These are phyloP conservation scores for Phylloporus sp. DNA, from an alignment of 768 basidiomycete species.

Conservation along the genomic window DNA sequence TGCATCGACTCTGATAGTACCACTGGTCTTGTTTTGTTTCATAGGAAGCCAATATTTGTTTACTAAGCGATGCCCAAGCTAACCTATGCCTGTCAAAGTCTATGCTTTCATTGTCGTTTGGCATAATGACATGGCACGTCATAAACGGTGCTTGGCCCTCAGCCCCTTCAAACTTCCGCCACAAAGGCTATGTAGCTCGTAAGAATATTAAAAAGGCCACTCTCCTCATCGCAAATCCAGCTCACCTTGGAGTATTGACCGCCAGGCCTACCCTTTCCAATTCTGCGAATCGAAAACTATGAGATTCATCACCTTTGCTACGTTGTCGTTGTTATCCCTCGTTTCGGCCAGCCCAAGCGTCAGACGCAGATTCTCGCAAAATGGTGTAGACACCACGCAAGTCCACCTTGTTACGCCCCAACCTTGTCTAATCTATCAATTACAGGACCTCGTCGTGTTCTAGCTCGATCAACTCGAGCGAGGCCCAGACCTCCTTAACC, in stretches of 20 bases:
- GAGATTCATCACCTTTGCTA: conserved; percentile 39
- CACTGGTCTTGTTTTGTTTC: conserved; percentile 21
- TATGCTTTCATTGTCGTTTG: too few species aligned
- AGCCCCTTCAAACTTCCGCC: too few species aligned
- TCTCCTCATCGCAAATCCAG: too few species aligned
- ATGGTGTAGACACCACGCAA: conserved; percentile 42
- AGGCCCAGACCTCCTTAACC: conserved; percentile 29
- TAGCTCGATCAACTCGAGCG: conserved; percentile 17
- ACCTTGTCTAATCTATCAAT: conserved; percentile 3
- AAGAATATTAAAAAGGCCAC: too few species aligned
- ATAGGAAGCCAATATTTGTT: conserved; percentile 4
- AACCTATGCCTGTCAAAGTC: too few species aligned
- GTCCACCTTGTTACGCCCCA: conserved; percentile 7
- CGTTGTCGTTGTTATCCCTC: conserved; percentile 24
- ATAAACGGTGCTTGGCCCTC: too few species aligned
- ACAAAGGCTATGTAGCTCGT: too few species aligned
- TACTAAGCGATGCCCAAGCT: too few species aligned
- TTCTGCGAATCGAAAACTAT: conserved; percentile 19
- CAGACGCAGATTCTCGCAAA: conserved; percentile 28
- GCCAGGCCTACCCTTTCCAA: background rate
- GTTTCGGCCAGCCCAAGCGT: conserved; percentile 36
- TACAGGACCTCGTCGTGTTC: conserved; percentile 8
- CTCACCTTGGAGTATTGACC: conserved; percentile 14
- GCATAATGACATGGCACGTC: too few species aligned
- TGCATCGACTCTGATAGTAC: conserved; percentile 44